phyloP scores from a whole-genome alignment of 2,329 filamentous ascomycete species.

The Colletotrichum theobromicola region DNA sequence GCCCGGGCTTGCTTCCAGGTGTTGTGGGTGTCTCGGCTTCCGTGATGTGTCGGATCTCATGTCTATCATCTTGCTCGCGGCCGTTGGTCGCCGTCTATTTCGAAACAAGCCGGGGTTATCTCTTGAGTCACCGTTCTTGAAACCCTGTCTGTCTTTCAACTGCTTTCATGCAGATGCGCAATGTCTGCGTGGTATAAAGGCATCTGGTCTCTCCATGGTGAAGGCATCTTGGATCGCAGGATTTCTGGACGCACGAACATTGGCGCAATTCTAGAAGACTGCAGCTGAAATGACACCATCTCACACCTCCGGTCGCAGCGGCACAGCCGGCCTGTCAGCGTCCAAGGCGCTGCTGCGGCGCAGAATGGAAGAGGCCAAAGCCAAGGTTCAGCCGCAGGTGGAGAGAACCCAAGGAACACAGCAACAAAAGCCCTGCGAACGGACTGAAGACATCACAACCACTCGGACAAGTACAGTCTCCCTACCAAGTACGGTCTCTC shows the following conservation, averaged over 20 bases:
- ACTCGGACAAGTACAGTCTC: no score
- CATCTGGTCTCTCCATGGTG: no score
- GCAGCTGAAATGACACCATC: no score
- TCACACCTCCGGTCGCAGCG: not conserved
- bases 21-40: not conserved
- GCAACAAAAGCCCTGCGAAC: not conserved
- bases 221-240: no score
- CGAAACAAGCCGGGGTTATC: not conserved
- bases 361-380: not conserved
- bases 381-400: not conserved
- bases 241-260: no score
- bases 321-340: not conserved
- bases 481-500: no score
- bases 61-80: not conserved
- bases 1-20: not conserved
- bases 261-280: no score
- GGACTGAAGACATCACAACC: not conserved
- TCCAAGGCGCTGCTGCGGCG: not conserved
- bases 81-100: not conserved
- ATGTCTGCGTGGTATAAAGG: not conserved
- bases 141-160: not conserved
- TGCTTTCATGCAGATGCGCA: not conserved
- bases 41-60: not conserved
- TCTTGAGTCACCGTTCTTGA: not conserved
- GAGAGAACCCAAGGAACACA: not conserved